Conservation (phyloP, 139 green algal species). For the Coccomyxa sp. region DNA sequence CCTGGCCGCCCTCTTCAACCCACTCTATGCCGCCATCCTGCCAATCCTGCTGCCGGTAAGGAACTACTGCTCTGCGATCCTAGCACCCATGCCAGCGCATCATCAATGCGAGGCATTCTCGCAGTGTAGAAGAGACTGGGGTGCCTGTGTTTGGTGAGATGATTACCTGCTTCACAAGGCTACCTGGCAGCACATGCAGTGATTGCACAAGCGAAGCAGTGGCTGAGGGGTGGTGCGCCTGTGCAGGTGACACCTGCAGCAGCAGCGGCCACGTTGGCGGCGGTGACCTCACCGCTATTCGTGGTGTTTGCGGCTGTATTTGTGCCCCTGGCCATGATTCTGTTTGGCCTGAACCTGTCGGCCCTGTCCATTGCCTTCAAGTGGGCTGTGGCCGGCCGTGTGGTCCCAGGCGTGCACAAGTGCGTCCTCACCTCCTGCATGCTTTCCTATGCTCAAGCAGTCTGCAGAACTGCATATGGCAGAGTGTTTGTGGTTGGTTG, state of each 20-base stretch:
- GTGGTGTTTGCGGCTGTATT: not conserved
- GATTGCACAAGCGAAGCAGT: too few species aligned
- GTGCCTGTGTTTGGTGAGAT: too few species aligned
- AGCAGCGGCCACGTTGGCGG: not conserved
- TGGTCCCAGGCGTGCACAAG: not conserved
- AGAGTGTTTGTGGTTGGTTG: too few species aligned
- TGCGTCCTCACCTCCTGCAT: not conserved
- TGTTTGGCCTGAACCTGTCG: not conserved
- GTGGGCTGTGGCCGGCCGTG: not conserved
- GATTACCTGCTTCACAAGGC: too few species aligned
- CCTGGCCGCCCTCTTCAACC: not conserved
- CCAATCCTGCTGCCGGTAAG: conserved; percentile 1
- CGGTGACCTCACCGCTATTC: not conserved
- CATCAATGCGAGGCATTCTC: too few species aligned
- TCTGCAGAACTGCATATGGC: not conserved
- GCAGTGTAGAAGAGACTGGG: too few species aligned
- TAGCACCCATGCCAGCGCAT: too few species aligned
- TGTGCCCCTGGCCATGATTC: not conserved
- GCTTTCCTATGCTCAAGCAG: not conserved
- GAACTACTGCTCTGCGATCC: too few species aligned
- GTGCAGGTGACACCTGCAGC: not conserved
- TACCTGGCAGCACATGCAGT: too few species aligned
- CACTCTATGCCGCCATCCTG: not conserved
- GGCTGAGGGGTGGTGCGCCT: too few species aligned
- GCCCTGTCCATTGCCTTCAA: not conserved